Base-by-base conservation (phyloP, 495 filamentous ascomycete species). In the Trichoderma gamsii region DNA sequence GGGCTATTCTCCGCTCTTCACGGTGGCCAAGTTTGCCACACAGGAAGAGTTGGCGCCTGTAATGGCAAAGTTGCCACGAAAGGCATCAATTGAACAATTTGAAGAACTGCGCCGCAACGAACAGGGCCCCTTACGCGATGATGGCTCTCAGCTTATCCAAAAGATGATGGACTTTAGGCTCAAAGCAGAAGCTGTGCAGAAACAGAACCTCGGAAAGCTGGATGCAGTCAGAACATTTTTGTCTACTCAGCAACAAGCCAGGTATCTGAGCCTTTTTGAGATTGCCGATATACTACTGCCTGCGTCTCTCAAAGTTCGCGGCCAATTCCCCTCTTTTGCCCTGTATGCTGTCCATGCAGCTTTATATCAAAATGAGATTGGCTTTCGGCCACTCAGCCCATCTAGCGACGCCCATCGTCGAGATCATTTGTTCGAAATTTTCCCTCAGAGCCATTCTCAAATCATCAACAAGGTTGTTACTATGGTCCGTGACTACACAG, bases 311-410 rank as follows among this genome's bases (percentile, higher is more conserved):
- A 81, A 78, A 38, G 76, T 80, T 23, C 70, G 72, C 29, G 79
- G 79, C 18, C 75, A 81, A 66, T 76, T 85, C 52, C 82, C 84
- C 3, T 74, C 82, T 7, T 75, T 83, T 41, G 83, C 82, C 4
- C 74, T 92, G 0, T 91, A 89, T 75, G 87, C 90, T 1, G 85
- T 94, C 7, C 89, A 92, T 69, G 85, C 82, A 64, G 79, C 86
- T 21, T 72, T 91, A 16, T 74, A 83, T 4, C 78, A 81, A n/a
- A 81, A 84, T 46, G 86, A 88, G 16, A 77, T 82, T 63, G 80
- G 79, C 49, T 85, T 85, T 65, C 75, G 75, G 3, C 71, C 65
- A 13, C 65, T 66, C 18, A 66, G 65, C 43, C 43, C 65, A 7
- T 44, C 65, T 12, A 66, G 76, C 8, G 68, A 69, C 41, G 78